Evolutionary conservation across 169 alveolate species (phyloP).

Genomic region (Perkinsus marinus): DNA sequence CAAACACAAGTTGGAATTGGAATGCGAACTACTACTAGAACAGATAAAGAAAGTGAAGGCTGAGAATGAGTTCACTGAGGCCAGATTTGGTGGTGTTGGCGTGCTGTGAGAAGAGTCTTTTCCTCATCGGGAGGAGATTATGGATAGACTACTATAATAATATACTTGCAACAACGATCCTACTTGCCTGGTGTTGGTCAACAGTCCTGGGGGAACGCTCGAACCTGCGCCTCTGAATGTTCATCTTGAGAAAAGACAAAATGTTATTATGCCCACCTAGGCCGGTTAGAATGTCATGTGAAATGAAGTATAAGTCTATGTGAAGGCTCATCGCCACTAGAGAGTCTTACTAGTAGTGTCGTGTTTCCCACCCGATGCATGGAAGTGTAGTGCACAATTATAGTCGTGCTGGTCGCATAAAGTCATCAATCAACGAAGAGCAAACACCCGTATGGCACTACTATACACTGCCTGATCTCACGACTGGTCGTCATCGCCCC

Average conservation of each 20-base stretch:
- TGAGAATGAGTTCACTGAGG: not conserved
- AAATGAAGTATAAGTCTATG: too few relatives aligned
- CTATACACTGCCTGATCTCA: not conserved
- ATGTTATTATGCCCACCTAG: too few relatives aligned
- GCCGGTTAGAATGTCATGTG: too few relatives aligned
- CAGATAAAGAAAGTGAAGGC: not conserved
- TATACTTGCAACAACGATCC: not conserved
- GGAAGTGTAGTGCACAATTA: too few relatives aligned
- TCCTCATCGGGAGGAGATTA: not conserved
- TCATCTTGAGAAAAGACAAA: too few relatives aligned
- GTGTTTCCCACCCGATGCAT: too few relatives aligned
- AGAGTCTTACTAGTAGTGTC: too few relatives aligned
- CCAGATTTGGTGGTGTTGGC: not conserved
- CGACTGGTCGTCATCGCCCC: not conserved
- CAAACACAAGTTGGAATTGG: not conserved
- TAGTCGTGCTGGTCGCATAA: too few relatives aligned
- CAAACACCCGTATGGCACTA: not conserved
- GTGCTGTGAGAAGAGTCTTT: not conserved
- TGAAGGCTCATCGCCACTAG: too few relatives aligned
- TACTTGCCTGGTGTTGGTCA: not conserved
- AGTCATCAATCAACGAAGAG: not conserved
- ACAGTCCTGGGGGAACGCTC: not conserved
- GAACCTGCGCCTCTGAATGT: too few relatives aligned
- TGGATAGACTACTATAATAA: not conserved
- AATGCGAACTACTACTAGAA: not conserved